phyloP scores from a whole-genome alignment of 305 asterid genomes.

The Fraxinus angustifolia region DNA sequence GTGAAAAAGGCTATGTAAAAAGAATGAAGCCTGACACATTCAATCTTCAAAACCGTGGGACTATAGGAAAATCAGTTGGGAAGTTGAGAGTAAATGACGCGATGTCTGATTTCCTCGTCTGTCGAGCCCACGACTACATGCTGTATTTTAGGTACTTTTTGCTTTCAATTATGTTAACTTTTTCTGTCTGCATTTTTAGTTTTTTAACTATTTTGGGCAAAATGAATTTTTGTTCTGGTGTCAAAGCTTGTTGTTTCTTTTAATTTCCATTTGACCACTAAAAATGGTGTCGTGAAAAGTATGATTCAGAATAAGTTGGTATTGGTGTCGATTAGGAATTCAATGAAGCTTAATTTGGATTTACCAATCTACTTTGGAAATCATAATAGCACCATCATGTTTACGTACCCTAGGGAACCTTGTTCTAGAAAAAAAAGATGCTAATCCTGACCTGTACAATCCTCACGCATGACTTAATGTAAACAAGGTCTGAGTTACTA shows the following conservation, averaged over 20 bases:
- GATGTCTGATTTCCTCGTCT: constrained; percentile 92
- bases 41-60: constrained; percentile 88
- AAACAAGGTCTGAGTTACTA: background rate
- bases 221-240: constrained; percentile 1
- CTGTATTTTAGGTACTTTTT: constrained; percentile 80
- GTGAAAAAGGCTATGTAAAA: constrained; percentile 96
- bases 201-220: constrained; percentile 5
- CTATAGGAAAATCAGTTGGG: constrained; percentile 98
- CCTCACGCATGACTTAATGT: background rate
- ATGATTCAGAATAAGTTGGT: background rate
- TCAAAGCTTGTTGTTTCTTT: constrained; percentile 1
- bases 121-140: constrained; percentile 89
- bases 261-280: background rate
- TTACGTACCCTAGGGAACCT: background rate
- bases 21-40: constrained; percentile 97
- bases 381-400: background rate
- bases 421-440: background rate
- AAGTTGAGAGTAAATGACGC: constrained; percentile 86
- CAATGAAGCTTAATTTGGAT: background rate
- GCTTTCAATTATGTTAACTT: constrained; percentile 7
- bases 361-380: background rate
- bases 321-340: background rate
- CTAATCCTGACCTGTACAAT: background rate
- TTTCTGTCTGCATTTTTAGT: constrained; percentile 5
- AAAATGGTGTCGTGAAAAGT: background rate